Conservation (phyloP, 192 early-diverging fungal genomes). For the Coemansia sp. region DNA sequence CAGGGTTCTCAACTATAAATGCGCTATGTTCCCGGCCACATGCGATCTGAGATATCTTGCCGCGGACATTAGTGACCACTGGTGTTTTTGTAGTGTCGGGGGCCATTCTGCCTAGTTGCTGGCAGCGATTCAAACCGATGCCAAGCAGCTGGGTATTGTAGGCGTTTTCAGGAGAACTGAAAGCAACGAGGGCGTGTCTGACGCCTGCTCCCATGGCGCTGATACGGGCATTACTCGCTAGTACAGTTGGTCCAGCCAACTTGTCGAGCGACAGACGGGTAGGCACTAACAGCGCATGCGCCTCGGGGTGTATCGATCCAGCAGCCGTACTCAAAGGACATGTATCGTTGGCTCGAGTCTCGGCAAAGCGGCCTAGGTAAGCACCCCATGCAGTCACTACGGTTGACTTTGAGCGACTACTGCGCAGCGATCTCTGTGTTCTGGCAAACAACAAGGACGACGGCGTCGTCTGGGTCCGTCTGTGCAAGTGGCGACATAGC, state of each 20-base stretch:
- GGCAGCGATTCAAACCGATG: constrained; percentile 57
- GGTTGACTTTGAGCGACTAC: constrained; percentile 14
- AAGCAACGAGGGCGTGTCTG: constrained; percentile 41
- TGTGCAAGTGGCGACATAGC: background rate
- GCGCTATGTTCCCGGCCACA: constrained; percentile 74
- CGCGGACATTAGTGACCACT: constrained; percentile 25
- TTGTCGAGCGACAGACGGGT: constrained; percentile 16
- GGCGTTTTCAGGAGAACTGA: constrained; percentile 7
- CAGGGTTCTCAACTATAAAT: constrained; percentile 40
- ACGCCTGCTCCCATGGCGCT: constrained; percentile 43
- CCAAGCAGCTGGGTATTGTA: constrained; percentile 44
- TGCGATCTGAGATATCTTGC: constrained; percentile 47
- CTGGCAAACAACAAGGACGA: background rate
- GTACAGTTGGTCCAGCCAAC: constrained; percentile 9
- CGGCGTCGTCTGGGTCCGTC: background rate
- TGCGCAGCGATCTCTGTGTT: constrained; percentile 4
- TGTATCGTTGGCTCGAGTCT: background rate
- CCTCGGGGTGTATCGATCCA: constrained; percentile 7
- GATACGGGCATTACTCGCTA: constrained; percentile 4
- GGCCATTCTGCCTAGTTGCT: constrained; percentile 50
- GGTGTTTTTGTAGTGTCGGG: background rate
- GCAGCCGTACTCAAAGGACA: too few relatives aligned
- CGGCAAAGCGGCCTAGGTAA: constrained; percentile 34
- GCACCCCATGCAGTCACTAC: constrained; percentile 45
- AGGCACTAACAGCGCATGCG: constrained; percentile 19